Conservation (phyloP, 1,284 basidiomycete species). For the Veloporphyrellus conicus region DNA sequence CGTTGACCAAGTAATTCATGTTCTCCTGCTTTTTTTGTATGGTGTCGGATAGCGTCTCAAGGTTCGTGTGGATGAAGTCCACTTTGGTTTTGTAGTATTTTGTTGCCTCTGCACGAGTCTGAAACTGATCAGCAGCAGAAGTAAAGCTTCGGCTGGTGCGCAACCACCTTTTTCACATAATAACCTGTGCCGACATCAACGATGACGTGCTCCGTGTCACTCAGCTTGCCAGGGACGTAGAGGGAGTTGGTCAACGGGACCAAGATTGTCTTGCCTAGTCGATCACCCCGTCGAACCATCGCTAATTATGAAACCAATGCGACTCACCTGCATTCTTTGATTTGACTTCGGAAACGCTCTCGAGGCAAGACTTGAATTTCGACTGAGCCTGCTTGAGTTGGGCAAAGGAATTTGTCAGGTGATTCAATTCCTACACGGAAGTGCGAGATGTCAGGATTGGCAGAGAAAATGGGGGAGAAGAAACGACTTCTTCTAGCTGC, state of each 20-base stretch:
- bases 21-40: conserved; percentile 89
- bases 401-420: conserved; percentile 87
- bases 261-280: conserved; percentile 77
- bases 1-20: conserved; percentile 65
- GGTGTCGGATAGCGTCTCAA: conserved; percentile 79
- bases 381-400: conserved; percentile 91
- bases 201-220: conserved; percentile 81
- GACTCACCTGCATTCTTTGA: conserved; percentile 66
- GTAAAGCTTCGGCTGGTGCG: background rate
- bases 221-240: conserved; percentile 89
- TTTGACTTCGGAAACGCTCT: conserved; percentile 77
- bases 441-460: conserved; percentile 6
- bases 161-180: conserved; percentile 85
- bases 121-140: conserved; percentile 5
- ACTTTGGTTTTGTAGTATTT: conserved; percentile 76
- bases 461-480: background rate
- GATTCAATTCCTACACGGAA: conserved; percentile 73
- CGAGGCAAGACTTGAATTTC: conserved; percentile 87
- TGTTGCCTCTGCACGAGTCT: conserved; percentile 77
- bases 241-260: conserved; percentile 93
- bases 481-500: conserved; percentile 81
- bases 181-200: conserved; percentile 97
- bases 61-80: conserved; percentile 73
- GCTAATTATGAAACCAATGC: background rate
- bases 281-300: background rate